Conservation (phyloP, 1,284 basidiomycete species). For the Stereum hirsutum region DNA sequence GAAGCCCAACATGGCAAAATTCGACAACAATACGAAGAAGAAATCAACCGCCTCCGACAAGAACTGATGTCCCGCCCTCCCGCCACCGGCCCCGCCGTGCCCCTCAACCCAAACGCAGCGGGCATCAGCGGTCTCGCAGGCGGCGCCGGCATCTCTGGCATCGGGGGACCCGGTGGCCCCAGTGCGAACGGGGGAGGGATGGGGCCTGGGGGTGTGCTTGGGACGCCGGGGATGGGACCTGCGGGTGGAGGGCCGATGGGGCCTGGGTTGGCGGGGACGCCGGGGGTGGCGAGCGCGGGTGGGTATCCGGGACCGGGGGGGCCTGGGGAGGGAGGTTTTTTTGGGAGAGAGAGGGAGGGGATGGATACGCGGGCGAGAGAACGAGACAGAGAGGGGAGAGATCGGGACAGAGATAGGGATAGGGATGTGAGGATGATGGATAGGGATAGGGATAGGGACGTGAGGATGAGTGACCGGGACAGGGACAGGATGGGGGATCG, state of each 20-base stretch:
- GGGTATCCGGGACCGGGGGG: too few relatives aligned
- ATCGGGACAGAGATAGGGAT: constrained; percentile 12
- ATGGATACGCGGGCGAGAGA: constrained; percentile 16
- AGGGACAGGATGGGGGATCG: constrained; percentile 23
- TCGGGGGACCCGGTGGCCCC: constrained; percentile 16
- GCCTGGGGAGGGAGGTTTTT: too few relatives aligned
- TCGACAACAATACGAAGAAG: constrained; percentile 68
- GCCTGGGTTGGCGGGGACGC: too few relatives aligned
- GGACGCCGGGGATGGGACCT: too few relatives aligned
- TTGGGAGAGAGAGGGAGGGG: constrained; percentile 9
- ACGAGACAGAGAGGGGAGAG: constrained; percentile 22
- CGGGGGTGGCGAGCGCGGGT: too few relatives aligned
- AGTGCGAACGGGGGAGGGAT: too few relatives aligned
- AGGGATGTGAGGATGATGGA: too few relatives aligned
- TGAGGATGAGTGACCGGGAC: constrained; percentile 23
- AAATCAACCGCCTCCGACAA: constrained; percentile 55
- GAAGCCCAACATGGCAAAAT: constrained; percentile 68
- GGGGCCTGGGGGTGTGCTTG: too few relatives aligned
- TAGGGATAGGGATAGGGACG: too few relatives aligned
- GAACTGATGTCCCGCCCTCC: constrained; percentile 35
- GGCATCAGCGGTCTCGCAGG: too few relatives aligned
- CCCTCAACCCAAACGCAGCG: too few relatives aligned
- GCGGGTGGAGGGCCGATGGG: too few relatives aligned
- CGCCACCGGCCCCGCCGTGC: constrained; percentile 9
- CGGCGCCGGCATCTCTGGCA: constrained; percentile 11